Evolutionary conservation across 495 filamentous ascomycete species (phyloP).

Genomic region (Neurospora sp.): DNA sequence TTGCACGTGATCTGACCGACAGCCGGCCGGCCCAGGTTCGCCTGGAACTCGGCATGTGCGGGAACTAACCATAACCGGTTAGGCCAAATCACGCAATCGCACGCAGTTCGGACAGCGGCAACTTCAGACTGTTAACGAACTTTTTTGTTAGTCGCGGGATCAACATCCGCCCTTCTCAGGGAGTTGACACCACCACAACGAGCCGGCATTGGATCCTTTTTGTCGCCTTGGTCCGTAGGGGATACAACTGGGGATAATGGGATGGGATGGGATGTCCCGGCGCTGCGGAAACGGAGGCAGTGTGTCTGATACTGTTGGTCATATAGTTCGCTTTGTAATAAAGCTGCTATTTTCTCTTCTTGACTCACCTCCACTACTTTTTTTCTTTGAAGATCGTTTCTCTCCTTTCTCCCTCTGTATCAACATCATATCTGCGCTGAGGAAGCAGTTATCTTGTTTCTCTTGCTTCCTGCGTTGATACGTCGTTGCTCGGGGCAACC

Average conservation of each 20-base stretch:
- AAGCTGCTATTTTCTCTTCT: neutral
- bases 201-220: neutral
- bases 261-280: neutral
- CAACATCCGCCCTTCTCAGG: neutral
- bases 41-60: neutral
- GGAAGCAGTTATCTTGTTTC: neutral
- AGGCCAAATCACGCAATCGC: conserved; percentile 20
- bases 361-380: neutral
- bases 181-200: neutral
- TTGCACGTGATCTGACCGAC: neutral
- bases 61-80: conserved; percentile 4
- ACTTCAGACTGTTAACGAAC: neutral
- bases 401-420: neutral
- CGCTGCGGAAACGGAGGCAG: neutral
- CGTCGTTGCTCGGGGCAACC: conserved; percentile 5
- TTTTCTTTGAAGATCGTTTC: neutral
- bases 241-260: neutral
- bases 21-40: neutral
- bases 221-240: neutral
- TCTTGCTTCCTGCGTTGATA: conserved; percentile 13
- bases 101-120: conserved; percentile 8
- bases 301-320: neutral
- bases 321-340: neutral
- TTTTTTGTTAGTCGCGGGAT: neutral
- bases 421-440: neutral